Evolutionary conservation across 345 rosid genomes (phyloP).

Genomic region (Gossypium anomalum): DNA sequence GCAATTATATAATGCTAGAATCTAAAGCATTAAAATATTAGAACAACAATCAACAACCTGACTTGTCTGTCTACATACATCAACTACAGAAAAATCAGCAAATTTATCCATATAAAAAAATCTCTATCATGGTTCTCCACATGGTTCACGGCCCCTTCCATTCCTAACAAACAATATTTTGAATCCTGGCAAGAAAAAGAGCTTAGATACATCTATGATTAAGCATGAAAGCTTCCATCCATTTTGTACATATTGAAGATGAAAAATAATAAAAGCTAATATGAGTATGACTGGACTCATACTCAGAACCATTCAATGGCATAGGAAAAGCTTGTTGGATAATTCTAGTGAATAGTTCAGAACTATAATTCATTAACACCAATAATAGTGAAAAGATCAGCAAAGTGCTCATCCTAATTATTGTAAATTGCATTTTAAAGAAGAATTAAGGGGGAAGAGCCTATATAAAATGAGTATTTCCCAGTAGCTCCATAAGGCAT

Average conservation of each 20-base stretch:
- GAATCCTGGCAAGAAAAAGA: not conserved
- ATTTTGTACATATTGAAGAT: not conserved
- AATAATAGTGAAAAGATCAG: not conserved
- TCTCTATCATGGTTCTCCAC: not conserved
- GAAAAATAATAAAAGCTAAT: not conserved
- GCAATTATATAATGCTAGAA: not conserved
- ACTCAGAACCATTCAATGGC: not conserved
- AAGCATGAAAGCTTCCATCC: not conserved
- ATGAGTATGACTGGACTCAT: not conserved
- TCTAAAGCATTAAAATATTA: not conserved
- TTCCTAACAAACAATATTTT: not conserved
- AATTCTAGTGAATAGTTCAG: not conserved
- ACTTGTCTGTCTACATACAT: not conserved
- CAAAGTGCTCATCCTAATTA: not conserved
- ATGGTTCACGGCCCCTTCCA: not conserved
- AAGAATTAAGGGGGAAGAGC: not conserved
- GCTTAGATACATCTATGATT: not conserved
- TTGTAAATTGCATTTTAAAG: not conserved
- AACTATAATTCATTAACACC: conserved; percentile 1
- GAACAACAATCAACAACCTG: not conserved
- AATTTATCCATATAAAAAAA: not conserved
- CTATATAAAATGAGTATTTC: not conserved
- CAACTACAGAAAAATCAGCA: not conserved
- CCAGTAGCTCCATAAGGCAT: not conserved
- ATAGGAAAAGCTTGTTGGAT: not conserved